phyloP scores from a whole-genome alignment of 306 rosid genomes.

The Erythrophleum fordii region DNA sequence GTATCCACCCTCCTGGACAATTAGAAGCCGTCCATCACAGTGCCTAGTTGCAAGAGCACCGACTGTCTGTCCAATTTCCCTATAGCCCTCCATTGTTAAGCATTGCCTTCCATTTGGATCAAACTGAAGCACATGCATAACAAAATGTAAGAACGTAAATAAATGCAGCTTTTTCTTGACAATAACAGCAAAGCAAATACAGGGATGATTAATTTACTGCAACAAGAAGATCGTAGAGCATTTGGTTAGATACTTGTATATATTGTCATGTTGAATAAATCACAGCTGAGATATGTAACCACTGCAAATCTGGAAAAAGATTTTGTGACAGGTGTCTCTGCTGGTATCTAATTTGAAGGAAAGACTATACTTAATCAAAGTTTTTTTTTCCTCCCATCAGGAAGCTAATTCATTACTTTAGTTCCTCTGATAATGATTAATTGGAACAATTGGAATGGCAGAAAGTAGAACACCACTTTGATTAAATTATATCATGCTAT shows the following conservation, averaged over 20 bases:
- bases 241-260: not conserved
- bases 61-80: constrained; percentile 63
- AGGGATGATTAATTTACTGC: not conserved
- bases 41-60: constrained; percentile 48
- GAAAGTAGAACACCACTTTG: not conserved
- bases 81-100: constrained; percentile 87
- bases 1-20: constrained; percentile 97
- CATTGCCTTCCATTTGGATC: constrained; percentile 99
- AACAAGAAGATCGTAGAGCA: constrained; percentile 6
- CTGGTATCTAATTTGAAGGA: not conserved
- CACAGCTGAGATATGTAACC: not conserved
- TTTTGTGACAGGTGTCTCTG: not conserved
- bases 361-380: not conserved
- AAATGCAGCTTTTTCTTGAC: not conserved
- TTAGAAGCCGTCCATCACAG: constrained; percentile 61
- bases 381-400: too few species aligned
- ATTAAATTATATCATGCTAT: not conserved
- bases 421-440: not conserved
- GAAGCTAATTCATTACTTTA: not conserved
- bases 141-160: not conserved
- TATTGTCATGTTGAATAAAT: not conserved
- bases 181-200: not conserved
- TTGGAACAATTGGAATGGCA: not conserved
- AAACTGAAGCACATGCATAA: constrained; percentile 53
- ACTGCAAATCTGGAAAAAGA: not conserved